Percentiles rank a stretch among this genome's conserved stretches.
Conservation (phyloP, 805 yeast species). For the Pichia deserticola region DNA sequence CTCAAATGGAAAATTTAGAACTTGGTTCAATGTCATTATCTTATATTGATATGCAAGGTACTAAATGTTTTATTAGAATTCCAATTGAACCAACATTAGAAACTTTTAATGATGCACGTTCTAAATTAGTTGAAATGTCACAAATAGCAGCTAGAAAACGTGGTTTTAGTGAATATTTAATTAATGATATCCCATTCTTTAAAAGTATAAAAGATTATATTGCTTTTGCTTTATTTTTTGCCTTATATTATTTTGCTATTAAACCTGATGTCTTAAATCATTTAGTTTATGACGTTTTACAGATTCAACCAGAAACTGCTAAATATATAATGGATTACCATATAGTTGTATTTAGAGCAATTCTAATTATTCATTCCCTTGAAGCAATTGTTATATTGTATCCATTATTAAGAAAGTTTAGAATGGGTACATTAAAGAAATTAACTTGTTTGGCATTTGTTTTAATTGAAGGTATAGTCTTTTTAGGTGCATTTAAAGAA, state of each 20-base stretch:
- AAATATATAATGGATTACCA: slow-evolving; percentile 6
- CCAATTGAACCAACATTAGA: slow-evolving; percentile 47
- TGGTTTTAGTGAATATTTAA: slow-evolving; percentile 43
- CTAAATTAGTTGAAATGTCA: slow-evolving; percentile 65
- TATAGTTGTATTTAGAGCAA: slow-evolving; percentile 12
- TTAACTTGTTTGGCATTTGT: slow-evolving; percentile 47
- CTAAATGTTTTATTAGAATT: slow-evolving; percentile 27
- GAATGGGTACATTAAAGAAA: slow-evolving; percentile 47
- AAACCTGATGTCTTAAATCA: slow-evolving; percentile 6
- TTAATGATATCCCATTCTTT: slow-evolving; percentile 11
- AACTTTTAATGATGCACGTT: slow-evolving; percentile 38
- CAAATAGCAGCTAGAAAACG: slow-evolving; percentile 57
- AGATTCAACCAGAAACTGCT: slow-evolving; percentile 7
- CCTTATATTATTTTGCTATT: slow-evolving; percentile 6
- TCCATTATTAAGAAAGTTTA: slow-evolving; percentile 48
- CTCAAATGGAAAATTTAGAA: slow-evolving; percentile 40
- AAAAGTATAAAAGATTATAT: slow-evolving; percentile 38
- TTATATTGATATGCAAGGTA: slow-evolving; percentile 28
- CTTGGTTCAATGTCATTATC: slow-evolving; percentile 37
- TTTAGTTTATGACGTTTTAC: slow-evolving; percentile 5
- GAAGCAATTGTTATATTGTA: slow-evolving; percentile 42
- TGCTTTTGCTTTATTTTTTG: slow-evolving; percentile 10
- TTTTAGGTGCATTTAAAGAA: slow-evolving; percentile 37
- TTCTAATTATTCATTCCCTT: slow-evolving; percentile 38
- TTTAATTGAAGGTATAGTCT: slow-evolving; percentile 55